Evolutionary conservation across 345 rosid species (phyloP).

Genomic region (Boechera retrofracta): DNA sequence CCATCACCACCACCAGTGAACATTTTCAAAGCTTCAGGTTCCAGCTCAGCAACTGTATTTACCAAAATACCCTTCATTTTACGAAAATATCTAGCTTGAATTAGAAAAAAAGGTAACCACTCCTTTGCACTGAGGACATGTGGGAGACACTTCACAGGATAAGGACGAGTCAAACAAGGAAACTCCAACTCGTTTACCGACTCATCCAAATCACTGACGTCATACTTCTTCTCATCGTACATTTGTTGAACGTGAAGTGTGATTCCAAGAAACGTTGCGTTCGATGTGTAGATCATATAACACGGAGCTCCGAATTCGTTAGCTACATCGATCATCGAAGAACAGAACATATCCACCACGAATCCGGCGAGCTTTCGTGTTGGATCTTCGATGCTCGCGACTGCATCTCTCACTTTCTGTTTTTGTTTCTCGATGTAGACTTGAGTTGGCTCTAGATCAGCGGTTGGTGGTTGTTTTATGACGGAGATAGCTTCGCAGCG

Average conservation of each 20-base stretch:
- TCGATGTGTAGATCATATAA: constrained; percentile 55
- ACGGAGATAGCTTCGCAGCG: constrained; percentile 44
- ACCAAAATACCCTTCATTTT: constrained; percentile 56
- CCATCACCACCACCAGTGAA: background rate
- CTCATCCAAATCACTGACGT: constrained; percentile 42
- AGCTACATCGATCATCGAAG: constrained; percentile 55
- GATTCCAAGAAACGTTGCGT: constrained; percentile 50
- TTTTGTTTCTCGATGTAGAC: constrained; percentile 45
- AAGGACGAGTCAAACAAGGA: constrained; percentile 46
- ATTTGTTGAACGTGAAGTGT: constrained; percentile 41
- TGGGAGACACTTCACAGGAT: constrained; percentile 52
- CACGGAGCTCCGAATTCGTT: constrained; percentile 51
- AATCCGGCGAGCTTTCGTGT: constrained; percentile 50
- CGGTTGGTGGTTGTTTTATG: background rate
- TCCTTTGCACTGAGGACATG: background rate
- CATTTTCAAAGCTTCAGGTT: constrained; percentile 45
- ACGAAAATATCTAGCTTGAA: constrained; percentile 35
- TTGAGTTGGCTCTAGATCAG: background rate
- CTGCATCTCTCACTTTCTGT: constrained; percentile 46
- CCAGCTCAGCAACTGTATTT: constrained; percentile 60
- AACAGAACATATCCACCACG: constrained; percentile 64
- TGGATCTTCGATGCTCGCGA: constrained; percentile 5
- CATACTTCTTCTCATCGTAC: constrained; percentile 34
- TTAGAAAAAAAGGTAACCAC: background rate
- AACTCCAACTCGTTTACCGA: constrained; percentile 49